These are phyloP conservation scores for Ogataea minuta DNA, from an alignment of 805 yeast species.

Conservation along the genomic window DNA sequence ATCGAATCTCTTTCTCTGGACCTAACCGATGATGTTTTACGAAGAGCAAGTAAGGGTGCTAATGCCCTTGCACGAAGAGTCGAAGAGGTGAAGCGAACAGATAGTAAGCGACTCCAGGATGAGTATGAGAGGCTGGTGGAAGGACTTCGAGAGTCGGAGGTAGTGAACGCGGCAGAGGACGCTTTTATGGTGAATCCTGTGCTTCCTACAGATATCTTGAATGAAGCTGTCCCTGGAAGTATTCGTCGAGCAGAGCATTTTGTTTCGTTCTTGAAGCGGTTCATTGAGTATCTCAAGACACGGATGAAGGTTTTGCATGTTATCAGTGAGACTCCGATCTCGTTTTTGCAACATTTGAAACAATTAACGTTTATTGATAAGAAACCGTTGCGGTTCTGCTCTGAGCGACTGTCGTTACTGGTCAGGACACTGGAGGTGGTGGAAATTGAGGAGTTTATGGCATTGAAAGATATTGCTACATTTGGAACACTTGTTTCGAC, in stretches of 20 bases:
- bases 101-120: conserved; percentile 77
- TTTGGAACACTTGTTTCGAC: conserved; percentile 96
- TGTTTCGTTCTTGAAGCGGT: conserved; percentile 85
- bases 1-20: conserved; percentile 92
- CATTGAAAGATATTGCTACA: conserved; percentile 92
- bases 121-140: conserved; percentile 91
- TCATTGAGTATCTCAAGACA: conserved; percentile 91
- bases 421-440: conserved; percentile 86
- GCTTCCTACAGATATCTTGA: conserved; percentile 76
- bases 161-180: conserved; percentile 56
- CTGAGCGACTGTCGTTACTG: conserved; percentile 83
- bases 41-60: conserved; percentile 87
- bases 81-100: conserved; percentile 79
- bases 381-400: conserved; percentile 88
- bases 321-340: conserved; percentile 94
- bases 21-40: conserved; percentile 83
- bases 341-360: conserved; percentile 88
- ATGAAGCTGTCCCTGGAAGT: conserved; percentile 96
- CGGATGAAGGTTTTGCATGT: conserved; percentile 98
- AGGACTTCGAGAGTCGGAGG: conserved; percentile 82
- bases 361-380: conserved; percentile 89
- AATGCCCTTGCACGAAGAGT: conserved; percentile 72
- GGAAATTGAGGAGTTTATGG: conserved; percentile 88
- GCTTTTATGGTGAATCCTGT: conserved; percentile 84
- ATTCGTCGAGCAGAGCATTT: conserved; percentile 97